Conservation (phyloP, 805 yeast genomes). For the Candida ovalis region DNA sequence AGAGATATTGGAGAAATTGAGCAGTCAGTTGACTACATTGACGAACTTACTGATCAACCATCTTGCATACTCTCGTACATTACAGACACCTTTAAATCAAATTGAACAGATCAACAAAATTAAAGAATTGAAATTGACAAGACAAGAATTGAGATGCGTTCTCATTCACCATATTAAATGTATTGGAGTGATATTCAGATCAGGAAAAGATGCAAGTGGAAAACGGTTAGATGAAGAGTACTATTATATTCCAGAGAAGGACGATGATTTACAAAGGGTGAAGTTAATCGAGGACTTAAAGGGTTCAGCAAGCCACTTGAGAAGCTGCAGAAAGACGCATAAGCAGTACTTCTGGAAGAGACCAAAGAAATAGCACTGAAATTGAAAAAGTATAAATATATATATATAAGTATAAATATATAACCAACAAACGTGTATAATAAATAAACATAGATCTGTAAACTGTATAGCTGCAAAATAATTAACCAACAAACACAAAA, state of each 20-base stretch:
- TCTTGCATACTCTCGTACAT: constrained; percentile 82
- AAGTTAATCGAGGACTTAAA: constrained; percentile 68
- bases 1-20: constrained; percentile 29
- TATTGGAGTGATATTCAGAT: constrained; percentile 84
- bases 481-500: no score
- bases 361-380: constrained; percentile 34
- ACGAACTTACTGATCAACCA: constrained; percentile 73
- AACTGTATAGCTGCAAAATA: no score
- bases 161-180: constrained; percentile 46
- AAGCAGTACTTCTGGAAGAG: constrained; percentile 80
- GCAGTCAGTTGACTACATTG: constrained; percentile 44
- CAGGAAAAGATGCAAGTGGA: constrained; percentile 96
- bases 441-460: no score
- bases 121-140: constrained; percentile 43
- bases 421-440: no score
- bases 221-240: constrained; percentile 91
- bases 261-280: constrained; percentile 66
- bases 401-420: no score
- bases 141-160: constrained; percentile 42
- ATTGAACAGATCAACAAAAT: constrained; percentile 57
- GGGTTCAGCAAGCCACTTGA: constrained; percentile 69
- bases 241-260: constrained; percentile 83
- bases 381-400: no score
- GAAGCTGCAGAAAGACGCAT: constrained; percentile 90
- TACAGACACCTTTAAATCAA: constrained; percentile 80